phyloP scores from a whole-genome alignment of 306 rosid species.

The Malus fusca region DNA sequence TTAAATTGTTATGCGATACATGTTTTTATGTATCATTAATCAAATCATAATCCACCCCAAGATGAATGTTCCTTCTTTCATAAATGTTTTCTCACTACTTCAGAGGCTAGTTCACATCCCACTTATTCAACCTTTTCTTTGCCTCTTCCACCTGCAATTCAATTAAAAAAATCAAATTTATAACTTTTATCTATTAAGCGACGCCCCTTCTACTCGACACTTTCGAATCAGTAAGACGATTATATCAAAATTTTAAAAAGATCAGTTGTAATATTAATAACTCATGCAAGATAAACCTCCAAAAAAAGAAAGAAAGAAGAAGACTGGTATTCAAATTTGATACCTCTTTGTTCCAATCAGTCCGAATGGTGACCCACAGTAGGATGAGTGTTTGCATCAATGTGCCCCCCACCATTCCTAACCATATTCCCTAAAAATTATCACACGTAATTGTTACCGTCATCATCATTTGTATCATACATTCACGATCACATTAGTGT shows the following conservation, averaged over 20 bases:
- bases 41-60: background rate
- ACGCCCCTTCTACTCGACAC: too few relatives aligned
- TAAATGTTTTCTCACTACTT: background rate
- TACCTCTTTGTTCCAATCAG: conserved; percentile 77
- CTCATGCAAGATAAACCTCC: background rate
- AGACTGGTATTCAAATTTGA: background rate
- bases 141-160: conserved; percentile 57
- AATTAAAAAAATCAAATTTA: background rate
- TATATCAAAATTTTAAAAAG: background rate
- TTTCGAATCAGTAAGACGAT: too few relatives aligned
- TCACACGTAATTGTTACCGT: background rate
- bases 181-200: too few relatives aligned
- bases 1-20: background rate
- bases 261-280: background rate
- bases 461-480: background rate
- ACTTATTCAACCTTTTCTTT: conserved; percentile 42
- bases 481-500: background rate
- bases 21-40: background rate
- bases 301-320: background rate
- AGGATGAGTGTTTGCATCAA: conserved; percentile 52
- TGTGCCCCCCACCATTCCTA: conserved; percentile 72
- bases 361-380: conserved; percentile 46
- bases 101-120: conserved; percentile 26
- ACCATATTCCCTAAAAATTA: conserved; percentile 56
- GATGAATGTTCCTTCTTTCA: background rate